Conservation (phyloP, 352 stramenopile genomes). For the Hyphochytrium catenoides region DNA sequence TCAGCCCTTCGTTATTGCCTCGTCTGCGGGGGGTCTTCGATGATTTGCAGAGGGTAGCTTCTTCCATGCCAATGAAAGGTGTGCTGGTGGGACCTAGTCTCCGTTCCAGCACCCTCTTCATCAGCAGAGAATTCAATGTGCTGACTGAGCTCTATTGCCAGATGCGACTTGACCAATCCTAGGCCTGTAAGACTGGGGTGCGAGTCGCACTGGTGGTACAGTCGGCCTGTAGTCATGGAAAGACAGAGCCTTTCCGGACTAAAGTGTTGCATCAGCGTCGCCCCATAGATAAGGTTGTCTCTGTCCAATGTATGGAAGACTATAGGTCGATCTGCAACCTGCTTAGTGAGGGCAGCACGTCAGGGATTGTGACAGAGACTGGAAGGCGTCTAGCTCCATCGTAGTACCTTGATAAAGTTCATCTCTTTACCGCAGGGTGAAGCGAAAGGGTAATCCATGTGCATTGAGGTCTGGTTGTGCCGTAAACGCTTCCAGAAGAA, state of each 20-base stretch:
- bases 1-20: conserved; percentile 19
- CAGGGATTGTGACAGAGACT: too few species aligned
- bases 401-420: conserved; percentile 69
- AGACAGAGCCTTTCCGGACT: conserved; percentile 23
- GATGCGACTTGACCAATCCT: conserved; percentile 32
- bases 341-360: too few species aligned
- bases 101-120: not conserved
- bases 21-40: conserved; percentile 11
- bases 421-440: conserved; percentile 53
- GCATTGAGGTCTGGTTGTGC: conserved; percentile 1
- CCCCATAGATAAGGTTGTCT: conserved; percentile 1
- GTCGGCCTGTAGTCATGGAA: conserved; percentile 26
- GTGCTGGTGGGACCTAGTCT: conserved; percentile 13
- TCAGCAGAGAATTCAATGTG: conserved; percentile 23
- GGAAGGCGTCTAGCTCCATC: too few species aligned
- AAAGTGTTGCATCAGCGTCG: conserved; percentile 20
- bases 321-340: conserved; percentile 41
- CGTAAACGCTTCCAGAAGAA: conserved; percentile 51
- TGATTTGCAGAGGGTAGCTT: conserved; percentile 17
- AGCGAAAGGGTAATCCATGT: conserved; percentile 23
- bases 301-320: conserved; percentile 33
- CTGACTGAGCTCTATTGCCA: conserved; percentile 33
- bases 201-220: conserved; percentile 36
- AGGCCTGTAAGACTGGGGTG: conserved; percentile 21
- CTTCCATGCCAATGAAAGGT: conserved; percentile 25